Evolutionary conservation across 495 filamentous ascomycete genomes (phyloP).

Genomic region (Stereocaulon alpinum): DNA sequence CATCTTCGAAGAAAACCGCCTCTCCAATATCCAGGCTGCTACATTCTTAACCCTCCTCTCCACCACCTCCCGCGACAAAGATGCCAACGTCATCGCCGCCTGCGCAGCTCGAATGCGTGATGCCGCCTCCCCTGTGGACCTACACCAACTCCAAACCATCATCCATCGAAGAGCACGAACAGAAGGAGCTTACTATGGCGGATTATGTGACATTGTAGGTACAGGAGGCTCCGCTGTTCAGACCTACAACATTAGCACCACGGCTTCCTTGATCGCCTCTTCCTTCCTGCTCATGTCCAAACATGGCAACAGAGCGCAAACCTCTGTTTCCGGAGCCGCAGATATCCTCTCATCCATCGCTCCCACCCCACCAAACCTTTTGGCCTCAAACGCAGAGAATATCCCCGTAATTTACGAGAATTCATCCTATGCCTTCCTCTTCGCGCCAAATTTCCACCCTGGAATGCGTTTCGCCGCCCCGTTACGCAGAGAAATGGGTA

Average conservation of each 20-base stretch:
- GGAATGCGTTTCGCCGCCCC: conserved; percentile 79
- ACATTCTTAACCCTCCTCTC: conserved; percentile 80
- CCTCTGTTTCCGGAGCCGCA: conserved; percentile 88
- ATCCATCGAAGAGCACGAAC: conserved; percentile 44
- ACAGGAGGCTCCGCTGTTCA: conserved; percentile 94
- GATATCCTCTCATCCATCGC: conserved; percentile 69
- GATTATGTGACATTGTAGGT: conserved; percentile 92
- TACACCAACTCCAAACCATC: conserved; percentile 44
- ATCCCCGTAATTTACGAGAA: conserved; percentile 57
- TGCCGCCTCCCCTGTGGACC: conserved; percentile 57
- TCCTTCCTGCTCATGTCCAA: conserved; percentile 75
- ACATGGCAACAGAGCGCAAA: conserved; percentile 93
- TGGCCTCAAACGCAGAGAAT: conserved; percentile 57
- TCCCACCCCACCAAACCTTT: conserved; percentile 61
- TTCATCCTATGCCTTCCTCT: conserved; percentile 91
- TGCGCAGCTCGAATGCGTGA: conserved; percentile 60
- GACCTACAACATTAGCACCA: conserved; percentile 96
- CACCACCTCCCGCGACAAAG: conserved; percentile 69
- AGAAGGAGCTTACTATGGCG: conserved; percentile 62
- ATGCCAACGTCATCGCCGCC: conserved; percentile 69
- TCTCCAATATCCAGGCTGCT: conserved; percentile 73
- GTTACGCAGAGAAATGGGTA: conserved; percentile 73
- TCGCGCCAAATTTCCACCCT: conserved; percentile 91
- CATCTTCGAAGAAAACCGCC: conserved; percentile 79
- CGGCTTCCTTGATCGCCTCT: conserved; percentile 83